phyloP scores from a whole-genome alignment of 768 basidiomycete genomes.

The Calocybe gangraenosa region DNA sequence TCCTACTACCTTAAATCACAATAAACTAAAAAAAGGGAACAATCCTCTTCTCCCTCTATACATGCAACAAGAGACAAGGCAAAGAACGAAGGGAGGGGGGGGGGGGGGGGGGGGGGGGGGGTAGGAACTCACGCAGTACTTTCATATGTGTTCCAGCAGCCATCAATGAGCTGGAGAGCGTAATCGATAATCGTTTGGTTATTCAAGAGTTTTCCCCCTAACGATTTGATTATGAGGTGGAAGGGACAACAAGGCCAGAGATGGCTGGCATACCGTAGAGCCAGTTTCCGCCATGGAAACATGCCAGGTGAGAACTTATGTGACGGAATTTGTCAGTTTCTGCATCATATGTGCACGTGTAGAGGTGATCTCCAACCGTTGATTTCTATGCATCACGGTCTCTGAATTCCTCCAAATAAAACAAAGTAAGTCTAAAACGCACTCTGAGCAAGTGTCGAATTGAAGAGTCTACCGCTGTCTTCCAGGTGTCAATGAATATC shows the following conservation, averaged over 20 bases:
- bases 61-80: too few species aligned
- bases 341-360: constrained; percentile 58
- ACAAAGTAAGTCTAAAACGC: constrained; percentile 25
- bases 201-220: constrained; percentile 62
- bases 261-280: constrained; percentile 41
- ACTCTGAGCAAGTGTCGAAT: constrained; percentile 30
- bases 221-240: neutral
- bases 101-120: neutral
- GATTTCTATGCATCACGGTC: constrained; percentile 39
- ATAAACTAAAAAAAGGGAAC: too few species aligned
- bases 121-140: constrained; percentile 49
- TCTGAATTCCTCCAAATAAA: neutral
- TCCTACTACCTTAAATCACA: too few species aligned
- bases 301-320: constrained; percentile 68
- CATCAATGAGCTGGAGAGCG: constrained; percentile 60
- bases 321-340: constrained; percentile 41
- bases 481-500: constrained; percentile 63
- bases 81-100: too few species aligned
- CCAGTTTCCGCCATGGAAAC: constrained; percentile 76
- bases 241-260: neutral
- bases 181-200: constrained; percentile 64
- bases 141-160: constrained; percentile 78
- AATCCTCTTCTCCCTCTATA: too few species aligned
- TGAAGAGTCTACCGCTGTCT: constrained; percentile 63
- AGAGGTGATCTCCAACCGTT: constrained; percentile 55